Evolutionary conservation across 352 stramenopile genomes (phyloP).

Genomic region (Phytophthora fragariae): DNA sequence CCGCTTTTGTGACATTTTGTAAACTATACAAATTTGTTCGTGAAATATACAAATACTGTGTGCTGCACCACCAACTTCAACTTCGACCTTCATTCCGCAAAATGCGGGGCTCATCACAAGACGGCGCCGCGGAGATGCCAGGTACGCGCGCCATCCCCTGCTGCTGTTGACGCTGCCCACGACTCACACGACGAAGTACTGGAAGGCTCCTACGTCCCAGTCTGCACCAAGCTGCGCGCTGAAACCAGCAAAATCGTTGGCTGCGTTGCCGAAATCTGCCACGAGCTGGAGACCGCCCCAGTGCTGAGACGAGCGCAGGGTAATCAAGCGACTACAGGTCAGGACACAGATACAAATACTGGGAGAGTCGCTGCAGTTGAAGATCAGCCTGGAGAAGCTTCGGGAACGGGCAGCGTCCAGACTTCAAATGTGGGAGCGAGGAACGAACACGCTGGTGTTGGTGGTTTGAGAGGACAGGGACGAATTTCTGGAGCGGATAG

Average conservation of each 20-base stretch:
- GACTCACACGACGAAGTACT: not conserved
- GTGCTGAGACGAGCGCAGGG: not conserved
- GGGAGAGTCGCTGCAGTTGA: not conserved
- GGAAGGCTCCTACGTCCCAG: not conserved
- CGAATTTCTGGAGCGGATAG: not conserved
- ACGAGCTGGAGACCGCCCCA: constrained; percentile 10
- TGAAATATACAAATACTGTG: constrained; percentile 5
- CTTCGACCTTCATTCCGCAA: constrained; percentile 35
- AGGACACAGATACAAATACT: not conserved
- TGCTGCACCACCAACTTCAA: constrained; percentile 33
- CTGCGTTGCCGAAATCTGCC: constrained; percentile 11
- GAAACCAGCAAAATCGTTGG: constrained; percentile 24
- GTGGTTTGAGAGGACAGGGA: not conserved
- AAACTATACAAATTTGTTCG: not conserved
- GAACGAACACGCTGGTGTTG: not conserved
- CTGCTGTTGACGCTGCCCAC: not conserved
- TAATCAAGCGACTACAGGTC: not conserved
- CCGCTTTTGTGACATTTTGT: constrained; percentile 1
- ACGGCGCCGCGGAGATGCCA: not conserved
- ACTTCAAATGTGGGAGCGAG: not conserved
- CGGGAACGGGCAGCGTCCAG: not conserved
- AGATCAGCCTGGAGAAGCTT: not conserved
- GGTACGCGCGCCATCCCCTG: constrained; percentile 8
- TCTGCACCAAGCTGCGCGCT: constrained; percentile 13
- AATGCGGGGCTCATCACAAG: constrained; percentile 16